These are phyloP conservation scores for Spirogloea muscicola DNA, from an alignment of 139 green algal genomes.

Conservation along the genomic window DNA sequence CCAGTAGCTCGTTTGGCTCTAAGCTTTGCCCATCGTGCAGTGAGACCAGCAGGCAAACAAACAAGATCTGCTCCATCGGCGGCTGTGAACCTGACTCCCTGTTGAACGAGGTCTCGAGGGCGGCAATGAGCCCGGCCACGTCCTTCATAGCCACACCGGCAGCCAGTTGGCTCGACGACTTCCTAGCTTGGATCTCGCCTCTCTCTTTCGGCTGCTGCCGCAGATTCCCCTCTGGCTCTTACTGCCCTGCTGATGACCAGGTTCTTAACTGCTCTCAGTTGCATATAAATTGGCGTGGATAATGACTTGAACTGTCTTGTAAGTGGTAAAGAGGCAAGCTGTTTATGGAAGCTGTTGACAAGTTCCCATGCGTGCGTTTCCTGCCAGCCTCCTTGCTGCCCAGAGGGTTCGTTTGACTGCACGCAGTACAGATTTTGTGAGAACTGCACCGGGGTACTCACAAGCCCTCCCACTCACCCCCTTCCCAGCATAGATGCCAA, in stretches of 20 bases:
- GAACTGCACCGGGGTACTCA: too few species aligned
- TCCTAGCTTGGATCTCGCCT: constrained; percentile 77
- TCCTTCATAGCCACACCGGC: constrained; percentile 67
- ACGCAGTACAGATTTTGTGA: constrained; percentile 44
- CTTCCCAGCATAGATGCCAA: too few species aligned
- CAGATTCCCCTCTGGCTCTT: constrained; percentile 10
- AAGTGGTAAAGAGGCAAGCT: too few species aligned
- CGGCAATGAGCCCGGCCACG: constrained; percentile 40
- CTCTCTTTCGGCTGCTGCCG: constrained; percentile 66
- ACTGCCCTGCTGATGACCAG: constrained; percentile 50
- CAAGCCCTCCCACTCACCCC: too few species aligned
- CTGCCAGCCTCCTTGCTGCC: constrained; percentile 24
- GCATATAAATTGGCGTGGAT: too few species aligned
- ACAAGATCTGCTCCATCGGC: constrained; percentile 65
- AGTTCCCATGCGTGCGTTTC: too few species aligned
- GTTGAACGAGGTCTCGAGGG: constrained; percentile 62
- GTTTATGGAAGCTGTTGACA: too few species aligned
- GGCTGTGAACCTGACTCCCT: constrained; percentile 74
- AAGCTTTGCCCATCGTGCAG: too few species aligned
- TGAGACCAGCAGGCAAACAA: constrained; percentile 50
- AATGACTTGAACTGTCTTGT: too few species aligned
- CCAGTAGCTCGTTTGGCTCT: too few species aligned
- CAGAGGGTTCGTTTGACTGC: not conserved
- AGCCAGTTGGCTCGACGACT: constrained; percentile 91
- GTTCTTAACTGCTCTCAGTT: too few species aligned